Evolutionary conservation across 805 yeast genomes (phyloP), one percentile per base, ranked within the genome.

Genomic region (Scheffersomyces stipitis): DNA sequence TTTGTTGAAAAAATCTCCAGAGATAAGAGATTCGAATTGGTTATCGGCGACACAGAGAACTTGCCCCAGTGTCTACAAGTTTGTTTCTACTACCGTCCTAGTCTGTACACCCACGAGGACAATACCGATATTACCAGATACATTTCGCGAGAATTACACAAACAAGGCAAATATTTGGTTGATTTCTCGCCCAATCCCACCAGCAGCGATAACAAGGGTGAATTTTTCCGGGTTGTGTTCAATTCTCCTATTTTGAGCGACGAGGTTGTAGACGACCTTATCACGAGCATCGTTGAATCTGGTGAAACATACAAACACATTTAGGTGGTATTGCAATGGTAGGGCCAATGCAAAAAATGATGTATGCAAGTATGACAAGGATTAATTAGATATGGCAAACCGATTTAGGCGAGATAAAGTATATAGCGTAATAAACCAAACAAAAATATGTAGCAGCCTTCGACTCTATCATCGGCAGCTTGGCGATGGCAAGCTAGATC

Each of bases 1-100:
- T 78, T 87, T 42, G 78, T 82, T 4, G 40, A 51, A 3, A 63
- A 61, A 43, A 63, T 83, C 28, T 34, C 52, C 3, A 8, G 37
- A 35, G 46, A 42, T 5, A 56, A 68, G 0, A 72, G 76, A 1
- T 86, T 86, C 56, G 65, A 63, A 26, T 61, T 86, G 36, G 75
- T 84, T 9, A 47, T 59, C 20, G 52, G 48, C 3, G 42, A 38
- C 26, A 73, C 80, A 13, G 62, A 70, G 18, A 52, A 62, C 17
- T 80, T 82, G 1, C 86, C 91, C 4, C 87, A 88, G 20, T 85
- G 95, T 52, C 62, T 86, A 33, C 96, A 86, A 59, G 89, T 86
- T 3, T 87, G 96, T 45, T 87, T 87, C 66, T 85, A 81, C 59
- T 85, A 78, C 58, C 68, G 73, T 22, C 83, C 84, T 0, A 36